Conservation (phyloP, 495 filamentous ascomycete species). For the Aspergillus wentii region DNA sequence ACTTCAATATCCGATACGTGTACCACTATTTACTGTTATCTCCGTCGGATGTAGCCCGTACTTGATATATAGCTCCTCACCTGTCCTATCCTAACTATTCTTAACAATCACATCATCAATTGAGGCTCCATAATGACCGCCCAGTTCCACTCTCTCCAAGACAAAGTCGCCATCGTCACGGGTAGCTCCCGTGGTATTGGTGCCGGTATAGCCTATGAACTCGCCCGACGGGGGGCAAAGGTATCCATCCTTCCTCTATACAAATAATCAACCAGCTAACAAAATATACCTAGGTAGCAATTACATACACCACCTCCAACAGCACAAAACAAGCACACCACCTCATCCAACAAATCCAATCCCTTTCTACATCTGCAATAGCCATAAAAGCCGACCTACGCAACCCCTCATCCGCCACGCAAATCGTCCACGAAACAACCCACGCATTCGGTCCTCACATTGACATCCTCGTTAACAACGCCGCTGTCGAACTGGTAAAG, state of each 20-base stretch:
- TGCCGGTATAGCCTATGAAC: constrained; percentile 20
- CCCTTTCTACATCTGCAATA: constrained; percentile 15
- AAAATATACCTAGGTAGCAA: constrained; percentile 8
- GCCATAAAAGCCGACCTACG: constrained; percentile 31
- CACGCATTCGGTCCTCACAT: constrained; percentile 22
- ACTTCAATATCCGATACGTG: no score
- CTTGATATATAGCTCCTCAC: no score
- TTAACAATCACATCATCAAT: no score
- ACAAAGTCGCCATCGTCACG: constrained; percentile 19
- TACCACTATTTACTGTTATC: no score
- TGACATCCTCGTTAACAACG: constrained; percentile 24
- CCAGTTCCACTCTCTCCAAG: no score
- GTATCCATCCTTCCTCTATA: constrained; percentile 3
- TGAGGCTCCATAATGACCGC: no score
- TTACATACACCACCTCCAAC: constrained; percentile 7
- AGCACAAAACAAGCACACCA: background rate
- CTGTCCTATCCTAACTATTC: no score
- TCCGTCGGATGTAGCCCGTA: no score
- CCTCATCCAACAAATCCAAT: background rate
- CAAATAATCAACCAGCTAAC: background rate
- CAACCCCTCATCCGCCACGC: constrained; percentile 13
- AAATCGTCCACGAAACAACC: background rate
- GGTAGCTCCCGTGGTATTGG: constrained; percentile 29
- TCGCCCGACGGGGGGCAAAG: constrained; percentile 25
- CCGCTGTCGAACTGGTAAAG: constrained; percentile 5